Evolutionary conservation across 768 basidiomycete genomes (phyloP), one percentile per base, ranked within the genome.

Genomic region (Suillus americanus): DNA sequence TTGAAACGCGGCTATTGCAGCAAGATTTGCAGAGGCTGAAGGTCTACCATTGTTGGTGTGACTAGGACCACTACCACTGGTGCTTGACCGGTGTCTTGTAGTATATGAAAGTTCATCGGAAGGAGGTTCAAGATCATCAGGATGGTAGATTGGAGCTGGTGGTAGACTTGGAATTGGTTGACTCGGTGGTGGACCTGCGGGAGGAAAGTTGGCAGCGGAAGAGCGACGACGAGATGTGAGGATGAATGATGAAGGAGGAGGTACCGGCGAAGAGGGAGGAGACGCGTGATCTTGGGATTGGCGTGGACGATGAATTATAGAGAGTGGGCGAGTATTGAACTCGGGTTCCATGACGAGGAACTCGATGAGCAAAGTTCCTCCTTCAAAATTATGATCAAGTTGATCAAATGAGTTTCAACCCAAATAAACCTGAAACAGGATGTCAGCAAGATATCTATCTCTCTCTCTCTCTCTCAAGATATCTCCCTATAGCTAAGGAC

Each of bases 91-190:
- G 74, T 68, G 72, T 61, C 67, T 76, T 59, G 72, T 71, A 68
- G 59, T 67, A 68, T 65, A 69, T 62, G 72, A 76, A 30, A 60
- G 64, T 66, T 76, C 76, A 61, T 75, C 76, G 43, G 72, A 63
- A 33, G 64, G 72, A 64, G 56, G 64, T 65, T 57, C n/a, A 25
- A 50, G 23, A 33, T 70, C 73, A 25, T 67, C 70, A 63, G 69
- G 68, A 40, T 62, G 66, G 46, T 65, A n/a, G 62, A 62, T 70
- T 37, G 75, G 70, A 37, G 75, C 68, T 20, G 73, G 68, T 46
- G 91, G 91, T 41, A 91, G 70, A 69, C 80, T 86, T 59, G 91
- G 91, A 64, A 92, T 92, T 57, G 91, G 91, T 69, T 86, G 84
- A 70, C 80, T 86, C 25, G 91, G 91, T 50, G 91, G 91, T 23